Conservation (phyloP, 768 basidiomycete species). For the Paxillus rubicundulus region DNA sequence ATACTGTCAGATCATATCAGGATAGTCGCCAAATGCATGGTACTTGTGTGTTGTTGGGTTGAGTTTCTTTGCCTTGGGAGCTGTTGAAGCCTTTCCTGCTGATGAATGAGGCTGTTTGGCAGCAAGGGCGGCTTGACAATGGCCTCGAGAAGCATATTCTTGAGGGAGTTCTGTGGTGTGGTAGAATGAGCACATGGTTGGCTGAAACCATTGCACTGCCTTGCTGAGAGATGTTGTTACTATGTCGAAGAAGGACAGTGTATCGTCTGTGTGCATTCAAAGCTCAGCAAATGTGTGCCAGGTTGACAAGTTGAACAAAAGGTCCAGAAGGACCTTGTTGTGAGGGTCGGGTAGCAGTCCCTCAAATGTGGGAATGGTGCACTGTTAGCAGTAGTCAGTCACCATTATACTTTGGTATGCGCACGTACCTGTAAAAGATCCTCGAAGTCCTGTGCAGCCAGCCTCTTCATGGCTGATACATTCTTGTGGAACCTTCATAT, state of each 20-base stretch:
- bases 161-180: conserved; percentile 28
- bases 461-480: conserved; percentile 33
- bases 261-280: conserved; percentile 27
- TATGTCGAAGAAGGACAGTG: conserved; percentile 18
- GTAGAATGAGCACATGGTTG: conserved; percentile 21
- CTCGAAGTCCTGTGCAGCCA: conserved; percentile 38
- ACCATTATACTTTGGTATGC: neutral
- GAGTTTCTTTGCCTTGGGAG: conserved; percentile 1
- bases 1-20: conserved; percentile 2
- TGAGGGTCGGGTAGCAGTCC: conserved; percentile 30
- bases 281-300: conserved; percentile 40
- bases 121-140: conserved; percentile 4
- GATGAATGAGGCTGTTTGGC: neutral
- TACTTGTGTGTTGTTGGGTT: conserved; percentile 8
- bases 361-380: conserved; percentile 38
- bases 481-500: conserved; percentile 32
- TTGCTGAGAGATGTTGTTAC: conserved; percentile 24
- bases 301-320: conserved; percentile 27
- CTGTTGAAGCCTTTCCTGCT: too few species aligned
- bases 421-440: conserved; percentile 32
- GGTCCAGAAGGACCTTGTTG: conserved; percentile 15
- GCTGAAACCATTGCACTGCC: conserved; percentile 21
- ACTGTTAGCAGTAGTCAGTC: conserved; percentile 18
- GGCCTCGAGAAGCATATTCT: conserved; percentile 24
- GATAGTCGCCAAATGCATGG: conserved; percentile 8